Evolutionary conservation across 352 stramenopile species (phyloP), one percentile per base, ranked within the genome.

Genomic region (Globisporangium yorkense): DNA sequence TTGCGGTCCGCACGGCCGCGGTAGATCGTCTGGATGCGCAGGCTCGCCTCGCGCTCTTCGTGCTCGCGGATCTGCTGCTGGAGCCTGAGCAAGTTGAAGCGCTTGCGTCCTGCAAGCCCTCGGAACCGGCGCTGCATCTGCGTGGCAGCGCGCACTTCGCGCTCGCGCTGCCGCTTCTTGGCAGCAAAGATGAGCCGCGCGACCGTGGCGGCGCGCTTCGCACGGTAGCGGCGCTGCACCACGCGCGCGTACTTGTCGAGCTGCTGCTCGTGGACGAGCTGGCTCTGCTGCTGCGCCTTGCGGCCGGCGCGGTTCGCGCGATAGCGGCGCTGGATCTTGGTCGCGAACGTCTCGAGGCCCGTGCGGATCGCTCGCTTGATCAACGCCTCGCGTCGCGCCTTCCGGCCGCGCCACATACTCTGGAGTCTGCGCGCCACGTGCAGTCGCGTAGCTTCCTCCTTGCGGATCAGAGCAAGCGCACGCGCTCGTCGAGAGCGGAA

Each of bases 241-340:
- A 83, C 53, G 13, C 75, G 33, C 1, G 59, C 75, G 29, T 71
- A 73, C 35, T 69, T 67, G 39, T 85, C 59, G 12, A 77, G 64
- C 24, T 84, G 68, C 35, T 83, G 75, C 24, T 82, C 68, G 27
- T 77, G 57, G 2, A 84, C 41, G 5, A 68, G 64, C 16, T 75
- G 62, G 50, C 71, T 47, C 49, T 85, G 69, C 2, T 68, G 72
- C 9, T 76, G 51, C 1, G 46, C 62, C 12, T 57, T 63, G 0
- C 71, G 61, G 29, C 65, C 70, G 54, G 73, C 61, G 16, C 69
- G 60, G 47, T 72, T 73, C 2, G 68, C 68, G 0, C 83, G 75
- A 51, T 84, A 93, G n/a, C 69, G 66, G 6, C 79, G 80, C 47
- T 93, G 83, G 57, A 93, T 91, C 24, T 81, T 66, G 40, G 57